Evolutionary conservation across 2,329 filamentous ascomycete genomes (phyloP), one percentile per base, ranked within the genome.

Genomic region (Colletotrichum orchidophilum): DNA sequence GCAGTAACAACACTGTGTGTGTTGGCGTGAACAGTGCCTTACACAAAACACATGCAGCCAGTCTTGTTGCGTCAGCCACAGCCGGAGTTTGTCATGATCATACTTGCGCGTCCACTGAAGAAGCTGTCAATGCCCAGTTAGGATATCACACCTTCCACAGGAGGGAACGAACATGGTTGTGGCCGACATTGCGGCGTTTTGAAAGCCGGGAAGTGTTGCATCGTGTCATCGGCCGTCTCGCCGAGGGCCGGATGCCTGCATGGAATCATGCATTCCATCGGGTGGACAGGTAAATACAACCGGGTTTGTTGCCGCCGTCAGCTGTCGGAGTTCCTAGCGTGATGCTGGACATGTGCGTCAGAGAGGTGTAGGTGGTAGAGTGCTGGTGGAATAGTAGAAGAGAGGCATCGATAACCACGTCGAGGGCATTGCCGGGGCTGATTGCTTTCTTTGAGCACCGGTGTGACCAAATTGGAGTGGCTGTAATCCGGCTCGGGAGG

Each of bases 211-310:
- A n/a, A 39, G 61, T 31, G 59, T 59, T 60, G 53, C 53, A 46
- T 69, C 24, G 24, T 31, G 31, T 50, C 33, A 42, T 58, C 53
- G 35, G 65, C 24, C 15, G 59, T 49, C 26, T 55, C 46, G 52
- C 21, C 31, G 29, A 63, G 42, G 24, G 42, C 46, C 69, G 69
- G 69, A 27, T 68, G 53, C 53, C 65, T 71, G 69, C 69, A 69
- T 71, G 12, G 11, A 21, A 24, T 58, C 31, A 63, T 71, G 65
- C 64, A 63, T 52, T n/a, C 24, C 15, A 46, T 60, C 53, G 64
- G 64, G 64, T 46, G n/a, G 64, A 53, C 66, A 67, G 63, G 33
- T 35, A 50, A 50, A 57, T 62, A 57, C 53, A 50, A 26, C 24
- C 24, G 26, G 26, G 49, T 35, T 24, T 57, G 26, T 33, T 60